These are phyloP conservation scores for Secale cereale DNA, from an alignment of 176 grass and related monocot species.

Conservation along the genomic window DNA sequence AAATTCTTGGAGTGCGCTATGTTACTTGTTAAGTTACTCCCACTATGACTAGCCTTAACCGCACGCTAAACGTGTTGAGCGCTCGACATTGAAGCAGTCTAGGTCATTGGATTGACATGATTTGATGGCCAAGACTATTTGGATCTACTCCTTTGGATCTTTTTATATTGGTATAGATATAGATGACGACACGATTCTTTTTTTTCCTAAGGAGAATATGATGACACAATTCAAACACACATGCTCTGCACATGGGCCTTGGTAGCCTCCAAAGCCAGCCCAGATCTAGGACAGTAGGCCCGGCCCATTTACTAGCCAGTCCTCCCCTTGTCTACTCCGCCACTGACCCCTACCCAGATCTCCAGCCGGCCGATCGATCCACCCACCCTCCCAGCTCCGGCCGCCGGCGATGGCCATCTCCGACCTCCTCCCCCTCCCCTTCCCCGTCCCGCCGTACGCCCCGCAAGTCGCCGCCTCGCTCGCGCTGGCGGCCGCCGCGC, in stretches of 20 bases:
- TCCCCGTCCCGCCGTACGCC: constrained; percentile 28
- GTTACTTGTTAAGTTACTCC: too few species aligned
- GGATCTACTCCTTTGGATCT: too few species aligned
- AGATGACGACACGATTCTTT: too few species aligned
- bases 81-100: too few species aligned
- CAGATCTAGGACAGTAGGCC: background rate
- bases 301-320: background rate
- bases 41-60: too few species aligned
- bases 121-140: too few species aligned
- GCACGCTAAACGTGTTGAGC: too few species aligned
- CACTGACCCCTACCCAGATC: constrained; percentile 30
- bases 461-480: constrained; percentile 22
- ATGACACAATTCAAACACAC: background rate
- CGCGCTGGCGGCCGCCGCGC: background rate
- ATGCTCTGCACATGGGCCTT: background rate
- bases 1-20: too few species aligned
- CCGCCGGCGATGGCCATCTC: constrained; percentile 37
- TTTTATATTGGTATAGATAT: too few species aligned
- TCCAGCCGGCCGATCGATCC: constrained; percentile 35
- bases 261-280: background rate
- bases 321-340: background rate
- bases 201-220: too few species aligned
- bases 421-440: background rate
- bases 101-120: too few species aligned
- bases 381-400: constrained; percentile 13